These are phyloP conservation scores for Aspergillus avenaceus DNA, from an alignment of 495 filamentous ascomycete species.

Conservation along the genomic window DNA sequence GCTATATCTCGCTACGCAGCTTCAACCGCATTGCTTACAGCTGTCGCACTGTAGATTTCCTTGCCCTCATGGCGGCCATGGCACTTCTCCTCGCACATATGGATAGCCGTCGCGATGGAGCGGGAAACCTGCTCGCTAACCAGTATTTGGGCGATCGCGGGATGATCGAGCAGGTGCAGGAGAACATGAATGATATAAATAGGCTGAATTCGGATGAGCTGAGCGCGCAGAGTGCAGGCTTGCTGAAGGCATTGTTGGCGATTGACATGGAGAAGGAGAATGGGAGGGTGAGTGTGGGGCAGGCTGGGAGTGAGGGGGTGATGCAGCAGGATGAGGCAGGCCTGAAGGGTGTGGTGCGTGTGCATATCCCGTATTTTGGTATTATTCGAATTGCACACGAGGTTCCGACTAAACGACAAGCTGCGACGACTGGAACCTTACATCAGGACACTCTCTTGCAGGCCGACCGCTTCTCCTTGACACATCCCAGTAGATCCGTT, in stretches of 20 bases:
- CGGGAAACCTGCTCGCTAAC: constrained; percentile 28
- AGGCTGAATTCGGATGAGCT: neutral
- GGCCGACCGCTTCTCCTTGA: too few relatives aligned
- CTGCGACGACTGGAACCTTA: neutral
- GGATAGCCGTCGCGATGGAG: constrained; percentile 13
- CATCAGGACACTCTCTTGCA: too few relatives aligned
- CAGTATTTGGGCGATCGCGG: constrained; percentile 39
- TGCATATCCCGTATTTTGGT: constrained; percentile 39
- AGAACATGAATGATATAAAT: constrained; percentile 27
- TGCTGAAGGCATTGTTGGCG: constrained; percentile 20
- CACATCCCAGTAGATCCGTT: too few relatives aligned
- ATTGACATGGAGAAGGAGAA: constrained; percentile 20
- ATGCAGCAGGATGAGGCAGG: neutral
- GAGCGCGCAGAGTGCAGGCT: neutral
- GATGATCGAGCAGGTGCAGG: constrained; percentile 36
- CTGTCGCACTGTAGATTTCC: constrained; percentile 49
- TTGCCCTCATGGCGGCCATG: constrained; percentile 44
- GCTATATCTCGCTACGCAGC: constrained; percentile 36
- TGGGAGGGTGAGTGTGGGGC: constrained; percentile 11
- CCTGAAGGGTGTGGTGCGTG: constrained; percentile 7
- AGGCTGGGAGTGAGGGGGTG: constrained; percentile 7
- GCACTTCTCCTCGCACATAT: constrained; percentile 27
- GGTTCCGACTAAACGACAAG: neutral
- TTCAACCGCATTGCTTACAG: constrained; percentile 27
- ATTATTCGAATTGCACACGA: constrained; percentile 17